phyloP scores from a whole-genome alignment of 805 yeast genomes.

The Teunomyces barrocoloradensis region DNA sequence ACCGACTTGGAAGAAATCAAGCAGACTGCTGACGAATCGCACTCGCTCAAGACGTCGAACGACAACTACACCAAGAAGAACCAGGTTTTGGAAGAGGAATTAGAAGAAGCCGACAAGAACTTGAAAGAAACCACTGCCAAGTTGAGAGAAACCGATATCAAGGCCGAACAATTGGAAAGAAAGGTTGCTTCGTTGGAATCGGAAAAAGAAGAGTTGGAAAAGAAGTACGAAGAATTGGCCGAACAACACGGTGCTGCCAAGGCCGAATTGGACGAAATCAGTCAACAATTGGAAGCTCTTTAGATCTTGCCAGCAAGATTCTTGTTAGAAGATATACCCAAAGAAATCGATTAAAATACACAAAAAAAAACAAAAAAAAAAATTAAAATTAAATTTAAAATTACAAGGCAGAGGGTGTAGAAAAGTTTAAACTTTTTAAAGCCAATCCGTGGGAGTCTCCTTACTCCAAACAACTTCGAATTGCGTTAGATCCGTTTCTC shows the following conservation, averaged over 20 bases:
- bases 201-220: slow-evolving; percentile 89
- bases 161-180: slow-evolving; percentile 94
- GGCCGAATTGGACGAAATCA: slow-evolving; percentile 94
- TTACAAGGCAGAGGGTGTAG: background rate
- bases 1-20: slow-evolving; percentile 70
- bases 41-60: slow-evolving; percentile 82
- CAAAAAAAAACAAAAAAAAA: background rate
- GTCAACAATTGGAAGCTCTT: slow-evolving; percentile 87
- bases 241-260: slow-evolving; percentile 80
- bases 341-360: background rate
- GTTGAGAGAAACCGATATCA: slow-evolving; percentile 91
- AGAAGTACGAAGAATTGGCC: slow-evolving; percentile 83
- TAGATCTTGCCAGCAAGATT: slow-evolving; percentile 18
- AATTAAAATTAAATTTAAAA: background rate
- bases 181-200: slow-evolving; percentile 87
- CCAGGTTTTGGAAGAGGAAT: slow-evolving; percentile 82
- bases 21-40: slow-evolving; percentile 86
- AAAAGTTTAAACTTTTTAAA: background rate
- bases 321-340: background rate
- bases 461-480: background rate
- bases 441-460: background rate
- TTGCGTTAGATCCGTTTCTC: background rate
- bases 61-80: slow-evolving; percentile 90
- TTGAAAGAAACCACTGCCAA: slow-evolving; percentile 91
- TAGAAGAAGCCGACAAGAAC: slow-evolving; percentile 87